Evolutionary conservation across 2,329 filamentous ascomycete genomes (phyloP).

Genomic region (Neofusicoccum kwambonambiense): DNA sequence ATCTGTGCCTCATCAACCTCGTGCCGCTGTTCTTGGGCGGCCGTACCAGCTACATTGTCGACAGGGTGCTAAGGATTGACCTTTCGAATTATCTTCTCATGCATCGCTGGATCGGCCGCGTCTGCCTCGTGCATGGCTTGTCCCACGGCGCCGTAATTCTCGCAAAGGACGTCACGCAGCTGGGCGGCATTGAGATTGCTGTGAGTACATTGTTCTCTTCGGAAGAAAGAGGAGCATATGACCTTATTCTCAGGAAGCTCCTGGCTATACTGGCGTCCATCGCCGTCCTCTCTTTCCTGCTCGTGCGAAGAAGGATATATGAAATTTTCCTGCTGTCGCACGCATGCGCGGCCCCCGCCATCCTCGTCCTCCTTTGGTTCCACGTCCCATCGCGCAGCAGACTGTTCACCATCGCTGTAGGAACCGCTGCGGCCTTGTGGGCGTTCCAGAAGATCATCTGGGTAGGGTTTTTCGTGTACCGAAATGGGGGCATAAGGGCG

Average conservation of each 20-base stretch:
- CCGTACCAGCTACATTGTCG: slow-evolving; percentile 18
- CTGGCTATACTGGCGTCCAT: slow-evolving; percentile 13
- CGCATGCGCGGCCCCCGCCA: slow-evolving; percentile 8
- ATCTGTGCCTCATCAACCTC: slow-evolving; percentile 20
- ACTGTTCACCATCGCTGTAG: slow-evolving; percentile 14
- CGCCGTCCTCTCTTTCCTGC: slow-evolving; percentile 17
- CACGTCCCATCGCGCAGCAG: slow-evolving; percentile 11
- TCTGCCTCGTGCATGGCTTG: slow-evolving; percentile 20
- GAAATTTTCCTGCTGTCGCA: slow-evolving; percentile 21
- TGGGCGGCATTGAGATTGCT: slow-evolving; percentile 5
- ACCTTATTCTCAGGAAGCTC: not conserved
- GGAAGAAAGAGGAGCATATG: too few species aligned
- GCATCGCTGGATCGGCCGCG: slow-evolving; percentile 19
- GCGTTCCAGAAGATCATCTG: not conserved
- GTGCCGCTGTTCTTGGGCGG: slow-evolving; percentile 20
- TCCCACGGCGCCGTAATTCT: slow-evolving; percentile 7
- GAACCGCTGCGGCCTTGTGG: slow-evolving; percentile 1
- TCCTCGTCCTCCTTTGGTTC: slow-evolving; percentile 15
- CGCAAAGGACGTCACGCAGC: not conserved
- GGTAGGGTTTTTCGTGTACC: not conserved
- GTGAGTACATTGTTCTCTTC: not conserved
- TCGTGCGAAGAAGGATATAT: slow-evolving; percentile 18
- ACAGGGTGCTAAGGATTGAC: slow-evolving; percentile 11
- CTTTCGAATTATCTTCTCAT: slow-evolving; percentile 15
- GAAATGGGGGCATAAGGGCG: not conserved